Base-by-base conservation (phyloP, 768 basidiomycete genomes). In the Amanita pallidorosea region DNA sequence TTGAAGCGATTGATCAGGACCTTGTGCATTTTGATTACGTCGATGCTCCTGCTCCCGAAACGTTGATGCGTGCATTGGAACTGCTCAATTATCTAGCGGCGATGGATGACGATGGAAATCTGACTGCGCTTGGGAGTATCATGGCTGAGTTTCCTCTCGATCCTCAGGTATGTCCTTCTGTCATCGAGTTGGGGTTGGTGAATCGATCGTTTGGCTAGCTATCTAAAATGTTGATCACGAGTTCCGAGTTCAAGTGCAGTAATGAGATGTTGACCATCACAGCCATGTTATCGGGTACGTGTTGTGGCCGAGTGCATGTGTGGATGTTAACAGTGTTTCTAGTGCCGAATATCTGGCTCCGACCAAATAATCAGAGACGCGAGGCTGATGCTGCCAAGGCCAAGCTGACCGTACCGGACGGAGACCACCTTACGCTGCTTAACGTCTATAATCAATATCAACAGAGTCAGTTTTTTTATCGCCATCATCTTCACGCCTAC, bases 61-160 rank as follows among this genome's bases (percentile, higher is more conserved):
- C 94, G 1, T 76, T 98, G 44, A 96, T 98, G 93, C 83, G 94
- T 51, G 95, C 95, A 8, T 70, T 99, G 48, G 96, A 98, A 64
- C 67, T 97, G 33, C 74, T 99, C 43, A 95, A 98, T 61, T 95
- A 83, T 65, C 75, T 98, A 40, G 81, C 85, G 5, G 95, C 94
- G 1, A 71, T 99, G 54, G 92, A 98, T 60, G 93, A 97, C 58
- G 92, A 96, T 3, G 94, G 96, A 9, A 81, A 90, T 47, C 65
- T 99, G 52, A 98, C 96, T 1, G 67, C 81, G 0, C 70, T 98
- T 7, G 96, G 96, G 4, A 72, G 68, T 34, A 85, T 91, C 54
- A 97, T 98, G 95, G 95, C 96, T 0, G 92, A 97, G 58, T 98
- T 98, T 73, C 96, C 95, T 11, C 76, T 99, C n/a, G 96, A 98